phyloP scores from a whole-genome alignment of 257 asterid genomes.

The Nicotiana undulata region DNA sequence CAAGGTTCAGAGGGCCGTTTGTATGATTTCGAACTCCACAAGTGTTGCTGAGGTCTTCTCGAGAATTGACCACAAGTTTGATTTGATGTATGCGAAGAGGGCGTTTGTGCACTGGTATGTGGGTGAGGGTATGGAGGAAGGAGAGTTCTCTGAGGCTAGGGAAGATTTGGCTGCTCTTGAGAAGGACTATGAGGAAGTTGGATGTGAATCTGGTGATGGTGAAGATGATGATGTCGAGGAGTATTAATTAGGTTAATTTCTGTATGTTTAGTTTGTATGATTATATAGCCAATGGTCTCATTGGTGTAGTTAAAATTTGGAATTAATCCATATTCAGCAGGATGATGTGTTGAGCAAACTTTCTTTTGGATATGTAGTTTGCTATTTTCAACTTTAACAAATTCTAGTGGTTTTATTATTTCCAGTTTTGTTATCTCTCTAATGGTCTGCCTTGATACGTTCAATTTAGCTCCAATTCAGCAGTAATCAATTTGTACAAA shows the following conservation, averaged over 20 bases:
- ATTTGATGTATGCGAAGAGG: slow-evolving; percentile 85
- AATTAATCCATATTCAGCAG: neutral
- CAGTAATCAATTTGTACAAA: no score
- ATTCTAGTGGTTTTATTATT: no score
- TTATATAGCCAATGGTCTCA: slow-evolving; percentile 17
- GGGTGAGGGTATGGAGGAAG: slow-evolving; percentile 99
- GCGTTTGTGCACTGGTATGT: slow-evolving; percentile 97
- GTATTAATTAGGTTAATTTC: slow-evolving; percentile 25
- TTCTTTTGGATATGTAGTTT: neutral
- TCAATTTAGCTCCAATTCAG: no score
- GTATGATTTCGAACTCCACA: slow-evolving; percentile 94
- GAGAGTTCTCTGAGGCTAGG: slow-evolving; percentile 92
- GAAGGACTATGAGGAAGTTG: slow-evolving; percentile 94
- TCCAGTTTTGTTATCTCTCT: no score
- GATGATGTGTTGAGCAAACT: neutral
- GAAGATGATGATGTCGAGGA: slow-evolving; percentile 79
- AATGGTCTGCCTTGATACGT: no score
- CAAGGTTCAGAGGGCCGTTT: slow-evolving; percentile 94
- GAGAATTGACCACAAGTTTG: slow-evolving; percentile 87
- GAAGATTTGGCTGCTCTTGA: slow-evolving; percentile 98
- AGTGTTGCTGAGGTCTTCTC: slow-evolving; percentile 98
- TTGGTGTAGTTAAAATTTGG: neutral
- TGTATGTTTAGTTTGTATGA: neutral
- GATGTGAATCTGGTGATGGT: slow-evolving; percentile 86
- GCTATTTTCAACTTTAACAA: neutral